A percentile compares a stretch with the other conserved stretches of the same genome.
phyloP scores from a whole-genome alignment of 2,329 filamentous ascomycete genomes.

The Fusarium poae region DNA sequence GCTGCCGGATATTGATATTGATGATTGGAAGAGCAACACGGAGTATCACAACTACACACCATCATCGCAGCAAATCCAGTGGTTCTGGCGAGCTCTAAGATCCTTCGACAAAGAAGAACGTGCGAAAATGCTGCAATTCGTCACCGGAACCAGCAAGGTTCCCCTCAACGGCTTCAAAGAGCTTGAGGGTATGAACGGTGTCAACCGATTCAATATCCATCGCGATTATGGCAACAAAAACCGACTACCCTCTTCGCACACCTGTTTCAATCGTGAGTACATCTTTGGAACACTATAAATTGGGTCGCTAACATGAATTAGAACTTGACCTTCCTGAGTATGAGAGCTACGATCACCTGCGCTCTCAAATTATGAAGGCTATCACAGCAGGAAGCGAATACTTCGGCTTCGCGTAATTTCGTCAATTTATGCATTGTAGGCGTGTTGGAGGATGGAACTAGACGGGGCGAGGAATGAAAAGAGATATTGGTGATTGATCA shows the following conservation, averaged over 20 bases:
- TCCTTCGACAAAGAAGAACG: slow-evolving; percentile 99
- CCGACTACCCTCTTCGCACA: slow-evolving; percentile 94
- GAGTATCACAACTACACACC: slow-evolving; percentile 98
- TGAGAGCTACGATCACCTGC: slow-evolving; percentile 91
- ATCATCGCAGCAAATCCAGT: slow-evolving; percentile 96
- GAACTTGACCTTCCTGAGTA: slow-evolving; percentile 99
- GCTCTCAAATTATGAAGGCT: slow-evolving; percentile 90
- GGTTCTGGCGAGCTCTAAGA: slow-evolving; percentile 98
- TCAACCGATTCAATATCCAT: slow-evolving; percentile 98
- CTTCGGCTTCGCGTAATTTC: slow-evolving; percentile 89
- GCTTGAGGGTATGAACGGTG: slow-evolving; percentile 98
- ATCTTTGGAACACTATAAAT: slow-evolving; percentile 52
- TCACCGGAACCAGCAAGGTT: slow-evolving; percentile 98
- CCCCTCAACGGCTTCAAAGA: slow-evolving; percentile 99
- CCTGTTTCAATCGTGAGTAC: slow-evolving; percentile 97
- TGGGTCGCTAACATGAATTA: slow-evolving; percentile 60
- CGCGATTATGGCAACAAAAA: slow-evolving; percentile 98
- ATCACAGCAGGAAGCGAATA: slow-evolving; percentile 98
- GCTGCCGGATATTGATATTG: slow-evolving; percentile 95
- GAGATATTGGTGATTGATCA: slow-evolving; percentile 18
- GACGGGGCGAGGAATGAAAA: slow-evolving; percentile 27
- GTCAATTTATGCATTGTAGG: slow-evolving; percentile 40
- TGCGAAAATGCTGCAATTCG: slow-evolving; percentile 96
- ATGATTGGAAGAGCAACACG: slow-evolving; percentile 99
- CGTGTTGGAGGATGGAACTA: slow-evolving; percentile 30